Percentiles rank a stretch among this genome's conserved stretches.
phyloP scores from a whole-genome alignment of 2,329 filamentous ascomycete species.

The Colletotrichum brevisporum region DNA sequence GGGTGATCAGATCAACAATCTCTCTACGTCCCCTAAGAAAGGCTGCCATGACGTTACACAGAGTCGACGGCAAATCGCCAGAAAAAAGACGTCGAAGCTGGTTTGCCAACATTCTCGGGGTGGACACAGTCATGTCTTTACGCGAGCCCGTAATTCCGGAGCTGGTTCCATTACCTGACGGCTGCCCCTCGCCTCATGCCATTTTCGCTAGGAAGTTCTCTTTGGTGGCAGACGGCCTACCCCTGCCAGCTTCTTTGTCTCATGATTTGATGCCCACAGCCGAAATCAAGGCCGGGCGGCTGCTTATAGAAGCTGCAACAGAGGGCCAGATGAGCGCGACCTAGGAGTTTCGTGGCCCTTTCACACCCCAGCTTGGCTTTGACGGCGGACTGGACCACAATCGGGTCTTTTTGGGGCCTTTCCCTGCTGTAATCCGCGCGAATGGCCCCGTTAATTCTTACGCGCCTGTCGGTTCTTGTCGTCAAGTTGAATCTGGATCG shows the following conservation, averaged over 20 bases:
- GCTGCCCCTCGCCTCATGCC: conserved; percentile 57
- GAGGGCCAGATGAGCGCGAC: conserved; percentile 46
- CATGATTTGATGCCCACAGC: conserved; percentile 57
- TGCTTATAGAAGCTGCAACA: conserved; percentile 47
- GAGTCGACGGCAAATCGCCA: background rate
- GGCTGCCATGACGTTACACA: background rate
- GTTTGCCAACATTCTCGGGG: conserved; percentile 29
- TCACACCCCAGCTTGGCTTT: conserved; percentile 61
- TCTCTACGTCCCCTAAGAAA: conserved; percentile 8
- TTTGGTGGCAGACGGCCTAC: conserved; percentile 50
- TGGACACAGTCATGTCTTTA: conserved; percentile 31
- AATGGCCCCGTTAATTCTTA: background rate
- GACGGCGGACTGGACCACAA: conserved; percentile 61
- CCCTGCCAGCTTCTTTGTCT: conserved; percentile 51
- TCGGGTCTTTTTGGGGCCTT: conserved; percentile 45
- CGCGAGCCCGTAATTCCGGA: conserved; percentile 20
- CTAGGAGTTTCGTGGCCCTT: conserved; percentile 57
- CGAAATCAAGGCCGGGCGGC: conserved; percentile 57
- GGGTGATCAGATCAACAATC: background rate
- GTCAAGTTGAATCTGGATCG: background rate
- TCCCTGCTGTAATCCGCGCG: background rate
- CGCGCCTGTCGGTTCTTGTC: background rate
- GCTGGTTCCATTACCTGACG: conserved; percentile 50
- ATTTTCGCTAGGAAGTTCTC: conserved; percentile 60
- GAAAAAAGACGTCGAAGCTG: conserved; percentile 23